Conservation (phyloP, 768 basidiomycete species). For the Amanita fuliginea region DNA sequence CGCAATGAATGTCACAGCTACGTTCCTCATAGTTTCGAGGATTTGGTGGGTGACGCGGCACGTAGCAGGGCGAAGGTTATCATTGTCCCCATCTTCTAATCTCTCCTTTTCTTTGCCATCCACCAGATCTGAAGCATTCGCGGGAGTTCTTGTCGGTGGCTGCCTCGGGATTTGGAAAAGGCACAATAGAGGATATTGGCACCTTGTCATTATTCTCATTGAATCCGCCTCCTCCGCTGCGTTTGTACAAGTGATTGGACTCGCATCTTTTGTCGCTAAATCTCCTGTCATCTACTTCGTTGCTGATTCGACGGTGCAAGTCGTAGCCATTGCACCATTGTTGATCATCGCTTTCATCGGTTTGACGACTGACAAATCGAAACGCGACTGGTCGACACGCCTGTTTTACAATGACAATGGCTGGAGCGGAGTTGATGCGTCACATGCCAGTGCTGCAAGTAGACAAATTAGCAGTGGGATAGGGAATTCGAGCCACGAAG, state of each 20-base stretch:
- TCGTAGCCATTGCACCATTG: conserved; percentile 1
- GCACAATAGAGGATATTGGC: neutral
- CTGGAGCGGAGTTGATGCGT: neutral
- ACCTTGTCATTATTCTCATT: conserved; percentile 8
- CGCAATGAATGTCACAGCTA: conserved; percentile 21
- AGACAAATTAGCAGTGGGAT: neutral
- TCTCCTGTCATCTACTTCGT: conserved; percentile 24
- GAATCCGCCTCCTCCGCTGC: conserved; percentile 23
- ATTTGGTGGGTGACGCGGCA: conserved; percentile 17
- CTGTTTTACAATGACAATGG: neutral
- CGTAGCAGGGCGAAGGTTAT: neutral
- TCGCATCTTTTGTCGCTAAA: conserved; percentile 21
- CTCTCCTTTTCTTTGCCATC: neutral
- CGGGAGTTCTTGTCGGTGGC: neutral
- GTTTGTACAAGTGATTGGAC: conserved; percentile 20
- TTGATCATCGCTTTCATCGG: conserved; percentile 3
- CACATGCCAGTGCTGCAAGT: neutral
- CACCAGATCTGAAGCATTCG: neutral
- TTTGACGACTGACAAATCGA: neutral
- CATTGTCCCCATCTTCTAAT: neutral
- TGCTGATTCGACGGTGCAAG: conserved; percentile 20
- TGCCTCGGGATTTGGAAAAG: neutral
- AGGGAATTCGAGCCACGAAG: neutral
- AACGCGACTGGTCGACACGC: neutral
- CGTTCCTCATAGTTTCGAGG: conserved; percentile 20